These are phyloP conservation scores for Xylaria castorea DNA, from an alignment of 495 filamentous ascomycete genomes.

Conservation along the genomic window DNA sequence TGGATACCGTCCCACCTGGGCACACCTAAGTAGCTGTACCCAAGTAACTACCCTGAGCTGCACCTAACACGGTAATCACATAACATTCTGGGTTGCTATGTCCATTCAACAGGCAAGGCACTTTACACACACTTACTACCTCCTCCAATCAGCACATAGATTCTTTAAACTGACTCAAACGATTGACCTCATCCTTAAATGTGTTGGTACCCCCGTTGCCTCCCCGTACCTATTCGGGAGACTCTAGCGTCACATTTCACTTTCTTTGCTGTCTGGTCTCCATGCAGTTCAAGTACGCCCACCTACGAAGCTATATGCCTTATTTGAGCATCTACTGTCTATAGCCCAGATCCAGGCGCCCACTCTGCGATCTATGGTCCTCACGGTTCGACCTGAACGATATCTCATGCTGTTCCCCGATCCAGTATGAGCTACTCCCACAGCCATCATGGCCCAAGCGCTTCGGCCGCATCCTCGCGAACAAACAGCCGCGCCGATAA, in stretches of 20 bases:
- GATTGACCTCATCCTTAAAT: constrained; percentile 4
- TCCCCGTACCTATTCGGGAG: not conserved
- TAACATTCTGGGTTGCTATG: not conserved
- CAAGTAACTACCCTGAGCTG: not conserved
- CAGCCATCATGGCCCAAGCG: constrained; percentile 36
- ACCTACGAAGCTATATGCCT: constrained; percentile 7
- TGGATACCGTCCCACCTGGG: not conserved
- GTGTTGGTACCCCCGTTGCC: not conserved
- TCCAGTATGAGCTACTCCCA: constrained; percentile 35
- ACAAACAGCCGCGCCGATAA: constrained; percentile 38
- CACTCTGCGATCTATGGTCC: not conserved
- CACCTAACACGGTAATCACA: not conserved
- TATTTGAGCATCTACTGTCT: not conserved
- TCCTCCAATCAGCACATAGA: not conserved
- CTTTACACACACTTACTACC: not conserved
- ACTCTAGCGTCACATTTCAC: not conserved
- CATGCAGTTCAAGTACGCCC: not conserved
- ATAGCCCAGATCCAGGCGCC: not conserved
- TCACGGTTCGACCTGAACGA: constrained; percentile 11
- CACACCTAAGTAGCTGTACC: not conserved
- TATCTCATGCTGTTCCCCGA: constrained; percentile 27
- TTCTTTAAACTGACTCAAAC: not conserved
- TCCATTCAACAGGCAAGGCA: not conserved
- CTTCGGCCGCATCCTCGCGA: constrained; percentile 47
- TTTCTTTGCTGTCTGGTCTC: not conserved